Percentiles rank a stretch among this genome's conserved stretches.
Conservation (phyloP, 2,329 filamentous ascomycete genomes). For the Claviceps quebecensis region DNA sequence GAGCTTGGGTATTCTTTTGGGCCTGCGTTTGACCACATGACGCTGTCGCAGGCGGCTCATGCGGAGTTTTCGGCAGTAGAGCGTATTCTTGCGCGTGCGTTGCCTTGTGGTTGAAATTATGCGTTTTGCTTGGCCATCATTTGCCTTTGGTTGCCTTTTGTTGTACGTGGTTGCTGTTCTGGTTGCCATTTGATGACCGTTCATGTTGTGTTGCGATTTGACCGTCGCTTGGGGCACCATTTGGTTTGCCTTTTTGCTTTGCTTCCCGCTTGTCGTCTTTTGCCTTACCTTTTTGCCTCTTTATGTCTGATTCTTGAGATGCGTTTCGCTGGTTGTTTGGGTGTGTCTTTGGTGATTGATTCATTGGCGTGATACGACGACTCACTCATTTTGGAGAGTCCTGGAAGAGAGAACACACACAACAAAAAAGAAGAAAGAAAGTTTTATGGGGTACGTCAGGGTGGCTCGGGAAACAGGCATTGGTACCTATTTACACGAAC, state of each 20-base stretch:
- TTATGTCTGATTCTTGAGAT: background rate
- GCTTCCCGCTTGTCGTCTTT: background rate
- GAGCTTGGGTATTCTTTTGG: conserved; percentile 30
- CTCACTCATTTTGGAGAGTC: background rate
- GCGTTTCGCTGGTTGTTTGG: background rate
- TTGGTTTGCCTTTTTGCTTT: background rate
- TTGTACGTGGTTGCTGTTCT: background rate
- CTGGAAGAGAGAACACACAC: background rate
- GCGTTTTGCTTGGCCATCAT: background rate
- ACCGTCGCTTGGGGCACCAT: no score
- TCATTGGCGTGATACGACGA: background rate
- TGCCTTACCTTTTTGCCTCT: background rate
- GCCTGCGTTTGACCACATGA: conserved; percentile 30
- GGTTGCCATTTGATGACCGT: no score
- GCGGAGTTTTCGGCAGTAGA: conserved; percentile 37
- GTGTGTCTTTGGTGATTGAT: background rate
- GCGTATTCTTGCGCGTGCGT: conserved; percentile 29
- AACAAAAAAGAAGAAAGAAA: background rate
- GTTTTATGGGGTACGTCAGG: no score
- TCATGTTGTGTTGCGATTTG: no score
- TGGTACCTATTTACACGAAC: no score
- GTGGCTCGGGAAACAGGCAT: no score
- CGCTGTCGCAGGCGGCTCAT: conserved; percentile 29
- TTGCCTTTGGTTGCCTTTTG: background rate
- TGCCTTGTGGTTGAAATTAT: conserved; percentile 9